Percentiles rank a stretch among this genome's conserved stretches.
Evolutionary conservation across 805 yeast genomes (phyloP).

Genomic region (Ogataea methylovora): DNA sequence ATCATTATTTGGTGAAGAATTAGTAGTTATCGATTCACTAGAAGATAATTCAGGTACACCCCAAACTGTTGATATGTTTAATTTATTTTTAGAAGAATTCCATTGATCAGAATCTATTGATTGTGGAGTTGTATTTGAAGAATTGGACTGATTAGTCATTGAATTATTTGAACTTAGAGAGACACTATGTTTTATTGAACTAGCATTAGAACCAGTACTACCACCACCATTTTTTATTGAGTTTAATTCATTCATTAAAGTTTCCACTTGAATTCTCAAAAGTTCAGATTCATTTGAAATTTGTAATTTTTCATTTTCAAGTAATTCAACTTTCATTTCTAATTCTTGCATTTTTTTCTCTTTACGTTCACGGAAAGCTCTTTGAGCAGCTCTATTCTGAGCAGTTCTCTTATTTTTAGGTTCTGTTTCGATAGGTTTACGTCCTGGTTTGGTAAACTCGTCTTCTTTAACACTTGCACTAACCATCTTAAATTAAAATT

Average conservation of each 20-base stretch:
- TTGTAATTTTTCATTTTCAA: conserved; percentile 66
- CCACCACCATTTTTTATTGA: conserved; percentile 10
- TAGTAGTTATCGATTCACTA: neutral
- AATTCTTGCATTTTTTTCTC: conserved; percentile 80
- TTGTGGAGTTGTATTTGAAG: conserved; percentile 1
- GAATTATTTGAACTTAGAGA: neutral
- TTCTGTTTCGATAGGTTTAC: conserved; percentile 65
- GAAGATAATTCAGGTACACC: conserved; percentile 2
- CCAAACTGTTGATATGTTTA: neutral
- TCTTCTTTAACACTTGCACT: too few relatives aligned
- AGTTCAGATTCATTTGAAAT: conserved; percentile 68
- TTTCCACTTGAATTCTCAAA: conserved; percentile 66
- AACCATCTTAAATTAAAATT: too few relatives aligned
- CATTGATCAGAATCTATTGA: neutral
- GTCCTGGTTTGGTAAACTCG: conserved; percentile 66
- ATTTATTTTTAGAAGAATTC: neutral
- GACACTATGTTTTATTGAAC: neutral
- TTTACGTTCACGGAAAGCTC: conserved; percentile 93
- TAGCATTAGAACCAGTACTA: neutral
- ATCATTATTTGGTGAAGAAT: neutral
- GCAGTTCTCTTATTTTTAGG: conserved; percentile 90
- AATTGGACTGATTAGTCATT: neutral
- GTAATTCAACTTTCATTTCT: conserved; percentile 63
- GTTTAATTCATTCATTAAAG: conserved; percentile 60
- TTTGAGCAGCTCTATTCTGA: conserved; percentile 96